phyloP scores from a whole-genome alignment of 345 rosid species.

The Lepidium didymum region DNA sequence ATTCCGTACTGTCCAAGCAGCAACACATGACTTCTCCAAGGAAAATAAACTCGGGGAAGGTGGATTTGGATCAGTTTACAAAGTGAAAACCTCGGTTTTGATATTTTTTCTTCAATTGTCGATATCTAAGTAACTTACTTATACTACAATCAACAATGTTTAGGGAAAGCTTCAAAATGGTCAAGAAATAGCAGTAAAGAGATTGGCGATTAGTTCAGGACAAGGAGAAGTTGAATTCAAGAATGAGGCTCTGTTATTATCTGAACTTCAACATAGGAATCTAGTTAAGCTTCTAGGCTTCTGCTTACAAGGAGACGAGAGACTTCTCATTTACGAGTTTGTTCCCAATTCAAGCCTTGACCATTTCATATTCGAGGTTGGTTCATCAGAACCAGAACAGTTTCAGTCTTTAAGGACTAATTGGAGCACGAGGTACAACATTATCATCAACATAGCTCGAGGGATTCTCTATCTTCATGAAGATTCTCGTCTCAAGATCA shows the following conservation, averaged over 20 bases:
- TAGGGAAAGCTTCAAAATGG: constrained; percentile 26
- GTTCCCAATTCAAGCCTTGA: constrained; percentile 38
- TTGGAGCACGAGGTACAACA: not conserved
- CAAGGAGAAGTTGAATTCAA: constrained; percentile 36
- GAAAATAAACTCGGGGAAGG: constrained; percentile 14
- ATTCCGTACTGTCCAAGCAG: not conserved
- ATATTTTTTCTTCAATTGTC: not conserved
- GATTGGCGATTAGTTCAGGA: constrained; percentile 22
- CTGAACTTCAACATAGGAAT: constrained; percentile 2
- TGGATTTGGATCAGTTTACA: constrained; percentile 21
- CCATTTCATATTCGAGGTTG: constrained; percentile 14
- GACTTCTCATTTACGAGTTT: constrained; percentile 36
- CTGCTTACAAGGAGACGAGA: constrained; percentile 31
- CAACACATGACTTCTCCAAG: not conserved
- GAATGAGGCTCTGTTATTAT: constrained; percentile 4
- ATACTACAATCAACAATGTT: not conserved
- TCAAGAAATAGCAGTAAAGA: constrained; percentile 32
- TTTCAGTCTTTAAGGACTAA: not conserved
- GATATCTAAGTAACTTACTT: not conserved
- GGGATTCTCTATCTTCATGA: constrained; percentile 25
- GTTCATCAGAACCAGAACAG: not conserved
- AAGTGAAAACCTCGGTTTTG: not conserved
- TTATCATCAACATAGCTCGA: constrained; percentile 14
- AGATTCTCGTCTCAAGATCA: constrained; percentile 37
- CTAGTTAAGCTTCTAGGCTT: constrained; percentile 37